Evolutionary conservation across 1,284 basidiomycete species (phyloP).

Genomic region (Moniliophthora roreri): DNA sequence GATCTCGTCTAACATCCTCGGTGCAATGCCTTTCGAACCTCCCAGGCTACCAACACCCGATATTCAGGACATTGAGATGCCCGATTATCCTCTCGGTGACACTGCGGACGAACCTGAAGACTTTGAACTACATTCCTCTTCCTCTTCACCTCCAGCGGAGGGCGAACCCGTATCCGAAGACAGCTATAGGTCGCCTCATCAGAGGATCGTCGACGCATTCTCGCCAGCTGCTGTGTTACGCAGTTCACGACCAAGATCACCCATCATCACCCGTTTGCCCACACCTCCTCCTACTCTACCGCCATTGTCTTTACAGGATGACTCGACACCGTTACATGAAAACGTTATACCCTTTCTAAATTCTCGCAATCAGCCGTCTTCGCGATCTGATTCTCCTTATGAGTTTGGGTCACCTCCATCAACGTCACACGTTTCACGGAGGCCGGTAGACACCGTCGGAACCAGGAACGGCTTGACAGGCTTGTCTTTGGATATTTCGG

Average conservation of each 20-base stretch:
- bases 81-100: slow-evolving; percentile 31
- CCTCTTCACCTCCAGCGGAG: slow-evolving; percentile 12
- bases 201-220: slow-evolving; percentile 54
- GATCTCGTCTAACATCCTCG: slow-evolving; percentile 1
- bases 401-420: not conserved
- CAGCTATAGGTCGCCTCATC: slow-evolving; percentile 43
- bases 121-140: slow-evolving; percentile 18
- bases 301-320: slow-evolving; percentile 26
- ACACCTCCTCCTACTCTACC: slow-evolving; percentile 35
- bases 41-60: slow-evolving; percentile 42
- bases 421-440: not conserved
- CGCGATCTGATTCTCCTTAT: slow-evolving; percentile 16
- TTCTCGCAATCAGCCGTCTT: slow-evolving; percentile 16
- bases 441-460: not conserved
- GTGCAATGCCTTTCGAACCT: slow-evolving; percentile 23
- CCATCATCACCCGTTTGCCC: slow-evolving; percentile 20
- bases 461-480: too few species aligned
- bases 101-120: slow-evolving; percentile 20
- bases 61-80: slow-evolving; percentile 49
- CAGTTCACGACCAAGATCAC: slow-evolving; percentile 26
- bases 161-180: slow-evolving; percentile 27
- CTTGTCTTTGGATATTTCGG: too few species aligned
- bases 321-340: slow-evolving; percentile 9
- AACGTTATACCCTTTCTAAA: slow-evolving; percentile 19
- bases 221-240: slow-evolving; percentile 43